Base-by-base conservation (phyloP, 129 eudicot species). In the Dittrichia graveolens region DNA sequence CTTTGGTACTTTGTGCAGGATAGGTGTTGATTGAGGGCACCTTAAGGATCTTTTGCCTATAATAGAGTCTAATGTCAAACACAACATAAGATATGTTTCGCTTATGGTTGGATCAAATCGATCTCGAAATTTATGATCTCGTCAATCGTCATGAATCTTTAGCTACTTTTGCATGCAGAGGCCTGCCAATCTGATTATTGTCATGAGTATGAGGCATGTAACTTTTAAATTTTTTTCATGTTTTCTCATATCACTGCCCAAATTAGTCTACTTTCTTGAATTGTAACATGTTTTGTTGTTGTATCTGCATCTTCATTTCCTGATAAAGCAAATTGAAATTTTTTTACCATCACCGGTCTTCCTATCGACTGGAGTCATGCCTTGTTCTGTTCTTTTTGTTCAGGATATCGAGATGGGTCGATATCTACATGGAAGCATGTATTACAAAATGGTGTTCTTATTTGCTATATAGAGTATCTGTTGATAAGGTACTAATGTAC, bases 1-100 rank as follows among this genome's bases (percentile, higher is more conserved):
- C 13, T 13, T 49, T 12, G 14, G 60, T 16, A 18, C 65, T 54
- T 53, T 6, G 13, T 52, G 81, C 82, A 83, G 88, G 84, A 39
- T 66, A 13, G 43, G 39, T 70, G 61, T 50, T n/a, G 45, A 31
- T 71, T 56, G 58, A 70, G 78, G 52, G 59, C n/a, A 79, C 61
- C 65, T 4, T 43, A 6, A 56, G 75, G 46, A 65, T 55, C 69
- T 75, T 34, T 57, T 47, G 52, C 46, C 68, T 65, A 63, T 71
- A 67, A 50, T 72, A 48, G n/a, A 50, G 68, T 70, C 54, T 57
- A 71, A 67, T 65, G 50, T 65, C 42, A 59, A 60, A 75, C 75
- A 68, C 50, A 58, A 46, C 48, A 48, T 70, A 16, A 74, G 31
- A 54, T 65, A 46, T 55, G 61, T 54, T 48, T 69, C 48, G 42